phyloP scores from a whole-genome alignment of 768 basidiomycete genomes.

The Rhodocollybia butyracea region DNA sequence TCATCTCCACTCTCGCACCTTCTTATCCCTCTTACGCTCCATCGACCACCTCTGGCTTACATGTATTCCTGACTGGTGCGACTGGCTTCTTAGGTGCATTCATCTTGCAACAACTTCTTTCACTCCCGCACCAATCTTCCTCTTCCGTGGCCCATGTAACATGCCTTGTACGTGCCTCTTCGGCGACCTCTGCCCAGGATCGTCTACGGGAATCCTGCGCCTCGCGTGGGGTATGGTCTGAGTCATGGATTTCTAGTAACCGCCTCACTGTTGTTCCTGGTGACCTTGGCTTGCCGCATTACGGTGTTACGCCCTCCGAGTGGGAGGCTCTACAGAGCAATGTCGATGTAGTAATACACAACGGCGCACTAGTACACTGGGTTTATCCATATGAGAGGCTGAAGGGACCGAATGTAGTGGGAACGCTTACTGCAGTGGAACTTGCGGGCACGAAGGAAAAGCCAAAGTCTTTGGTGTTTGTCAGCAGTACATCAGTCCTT shows the following conservation, averaged over 20 bases:
- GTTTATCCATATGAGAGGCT: constrained; percentile 96
- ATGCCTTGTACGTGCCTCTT: constrained; percentile 83
- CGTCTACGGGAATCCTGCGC: constrained; percentile 69
- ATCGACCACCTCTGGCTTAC: constrained; percentile 51
- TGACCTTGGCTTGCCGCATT: constrained; percentile 71
- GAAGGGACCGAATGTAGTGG: constrained; percentile 88
- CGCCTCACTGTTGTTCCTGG: constrained; percentile 80
- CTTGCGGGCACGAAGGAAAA: constrained; percentile 65
- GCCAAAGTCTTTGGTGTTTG: constrained; percentile 82
- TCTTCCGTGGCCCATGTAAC: constrained; percentile 79
- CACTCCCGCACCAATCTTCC: constrained; percentile 26
- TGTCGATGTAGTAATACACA: constrained; percentile 85
- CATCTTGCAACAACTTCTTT: constrained; percentile 77
- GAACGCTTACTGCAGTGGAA: constrained; percentile 80
- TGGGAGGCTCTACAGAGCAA: constrained; percentile 72
- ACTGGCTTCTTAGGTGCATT: constrained; percentile 98
- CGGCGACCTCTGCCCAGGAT: constrained; percentile 54
- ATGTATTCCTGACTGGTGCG: constrained; percentile 93
- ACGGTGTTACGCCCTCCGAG: constrained; percentile 59
- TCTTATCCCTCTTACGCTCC: constrained; percentile 64
- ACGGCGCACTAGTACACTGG: constrained; percentile 99
- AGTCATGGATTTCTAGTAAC: constrained; percentile 67
- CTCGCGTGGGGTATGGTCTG: constrained; percentile 87
- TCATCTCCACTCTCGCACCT: constrained; percentile 49
- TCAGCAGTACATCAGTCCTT: constrained; percentile 93